Evolutionary conservation across 306 rosid genomes (phyloP).

Genomic region (Hylodesmum podocarpum): DNA sequence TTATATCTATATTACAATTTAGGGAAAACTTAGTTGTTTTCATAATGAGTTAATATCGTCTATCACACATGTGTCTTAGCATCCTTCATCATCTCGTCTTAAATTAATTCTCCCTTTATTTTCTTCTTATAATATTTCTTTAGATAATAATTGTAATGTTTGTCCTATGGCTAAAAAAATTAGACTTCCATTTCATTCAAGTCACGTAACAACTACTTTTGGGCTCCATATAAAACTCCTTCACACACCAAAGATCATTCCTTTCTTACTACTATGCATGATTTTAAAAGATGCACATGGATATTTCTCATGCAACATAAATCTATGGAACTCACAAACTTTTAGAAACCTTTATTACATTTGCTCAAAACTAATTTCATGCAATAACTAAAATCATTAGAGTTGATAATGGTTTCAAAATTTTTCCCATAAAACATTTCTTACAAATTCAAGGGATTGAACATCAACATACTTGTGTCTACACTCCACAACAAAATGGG

Average conservation of each 20-base stretch:
- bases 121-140: neutral
- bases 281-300: neutral
- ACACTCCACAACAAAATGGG: conserved; percentile 35
- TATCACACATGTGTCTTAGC: conserved; percentile 25
- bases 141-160: neutral
- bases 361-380: neutral
- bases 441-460: conserved; percentile 13
- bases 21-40: no score
- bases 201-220: neutral
- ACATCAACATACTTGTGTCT: conserved; percentile 24
- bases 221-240: neutral
- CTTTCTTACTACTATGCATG: neutral
- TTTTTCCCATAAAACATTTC: no score
- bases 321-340: conserved; percentile 5
- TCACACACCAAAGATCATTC: neutral
- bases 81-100: neutral
- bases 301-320: neutral
- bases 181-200: neutral
- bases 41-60: neutral
- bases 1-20: no score
- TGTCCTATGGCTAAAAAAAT: conserved; percentile 2
- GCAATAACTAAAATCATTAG: neutral
- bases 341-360: neutral
- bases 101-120: neutral
- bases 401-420: conserved; percentile 13